Conservation (phyloP, 2,329 filamentous ascomycete genomes). For the Fusarium metavorans region DNA sequence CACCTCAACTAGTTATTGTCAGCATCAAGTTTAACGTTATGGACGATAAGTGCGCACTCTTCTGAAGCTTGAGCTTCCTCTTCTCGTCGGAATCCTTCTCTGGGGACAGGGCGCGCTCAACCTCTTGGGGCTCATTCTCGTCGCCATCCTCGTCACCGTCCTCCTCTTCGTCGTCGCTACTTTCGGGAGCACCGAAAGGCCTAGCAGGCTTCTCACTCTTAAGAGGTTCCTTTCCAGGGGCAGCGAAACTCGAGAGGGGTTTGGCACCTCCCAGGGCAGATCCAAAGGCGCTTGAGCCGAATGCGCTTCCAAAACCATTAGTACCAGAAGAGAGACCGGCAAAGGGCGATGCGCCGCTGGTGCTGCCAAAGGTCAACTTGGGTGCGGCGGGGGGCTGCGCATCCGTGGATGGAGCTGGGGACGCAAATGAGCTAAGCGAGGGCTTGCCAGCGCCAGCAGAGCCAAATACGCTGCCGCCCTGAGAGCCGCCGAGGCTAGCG, state of each 20-base stretch:
- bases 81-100: slow-evolving; percentile 72
- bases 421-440: slow-evolving; percentile 50
- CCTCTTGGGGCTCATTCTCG: slow-evolving; percentile 59
- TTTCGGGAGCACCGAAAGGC: slow-evolving; percentile 82
- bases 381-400: slow-evolving; percentile 50
- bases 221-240: slow-evolving; percentile 62
- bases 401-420: slow-evolving; percentile 38
- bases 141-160: slow-evolving; percentile 55
- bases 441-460: slow-evolving; percentile 51
- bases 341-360: slow-evolving; percentile 60
- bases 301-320: slow-evolving; percentile 62
- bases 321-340: slow-evolving; percentile 55
- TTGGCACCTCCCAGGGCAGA: slow-evolving; percentile 55
- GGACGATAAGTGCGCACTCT: slow-evolving; percentile 66
- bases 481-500: slow-evolving; percentile 63
- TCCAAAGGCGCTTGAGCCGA: slow-evolving; percentile 56
- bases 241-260: slow-evolving; percentile 76
- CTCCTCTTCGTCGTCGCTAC: slow-evolving; percentile 67
- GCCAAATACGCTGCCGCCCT: slow-evolving; percentile 64
- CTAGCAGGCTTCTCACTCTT: slow-evolving; percentile 73
- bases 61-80: slow-evolving; percentile 75
- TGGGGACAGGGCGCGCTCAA: slow-evolving; percentile 58
- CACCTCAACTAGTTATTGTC: slow-evolving; percentile 66
- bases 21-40: slow-evolving; percentile 28
- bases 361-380: slow-evolving; percentile 63